phyloP scores from a whole-genome alignment of 139 green algal genomes.

The Tetradesmus lagerheimii region DNA sequence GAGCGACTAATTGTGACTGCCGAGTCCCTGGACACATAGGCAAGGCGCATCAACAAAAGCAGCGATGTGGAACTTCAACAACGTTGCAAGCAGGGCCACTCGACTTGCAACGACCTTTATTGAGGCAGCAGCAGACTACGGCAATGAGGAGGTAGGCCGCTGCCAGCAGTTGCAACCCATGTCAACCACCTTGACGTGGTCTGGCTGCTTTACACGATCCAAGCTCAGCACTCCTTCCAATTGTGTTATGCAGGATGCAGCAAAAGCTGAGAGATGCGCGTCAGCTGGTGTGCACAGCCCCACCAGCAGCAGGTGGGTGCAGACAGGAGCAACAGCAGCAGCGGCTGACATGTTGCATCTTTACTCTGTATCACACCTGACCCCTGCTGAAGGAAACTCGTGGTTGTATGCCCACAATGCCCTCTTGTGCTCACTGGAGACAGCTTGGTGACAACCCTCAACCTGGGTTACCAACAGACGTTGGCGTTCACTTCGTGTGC shows the following conservation, averaged over 20 bases:
- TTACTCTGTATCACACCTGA: neutral
- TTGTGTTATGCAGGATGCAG: neutral
- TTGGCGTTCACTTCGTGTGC: no score
- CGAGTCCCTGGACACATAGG: neutral
- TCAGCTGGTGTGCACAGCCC: constrained; percentile 10
- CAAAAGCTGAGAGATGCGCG: neutral
- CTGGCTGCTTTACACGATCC: neutral
- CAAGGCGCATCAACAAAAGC: neutral
- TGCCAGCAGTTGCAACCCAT: neutral
- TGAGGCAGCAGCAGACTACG: constrained; percentile 40
- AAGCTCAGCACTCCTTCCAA: neutral
- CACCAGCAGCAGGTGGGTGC: constrained; percentile 12
- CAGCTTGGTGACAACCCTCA: no score
- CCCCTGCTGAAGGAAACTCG: no score
- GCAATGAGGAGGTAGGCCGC: neutral
- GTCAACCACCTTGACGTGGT: neutral
- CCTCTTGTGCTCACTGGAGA: no score
- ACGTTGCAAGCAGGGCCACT: constrained; percentile 28
- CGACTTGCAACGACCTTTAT: constrained; percentile 31
- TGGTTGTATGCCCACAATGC: no score
- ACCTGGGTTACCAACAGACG: no score
- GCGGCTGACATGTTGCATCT: neutral
- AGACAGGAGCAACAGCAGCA: neutral
- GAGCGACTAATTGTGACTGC: neutral
- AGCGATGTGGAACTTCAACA: constrained; percentile 42